Evolutionary conservation across 345 rosid species (phyloP), one percentile per base, ranked within the genome.

Genomic region (Capsella bursapastoris): DNA sequence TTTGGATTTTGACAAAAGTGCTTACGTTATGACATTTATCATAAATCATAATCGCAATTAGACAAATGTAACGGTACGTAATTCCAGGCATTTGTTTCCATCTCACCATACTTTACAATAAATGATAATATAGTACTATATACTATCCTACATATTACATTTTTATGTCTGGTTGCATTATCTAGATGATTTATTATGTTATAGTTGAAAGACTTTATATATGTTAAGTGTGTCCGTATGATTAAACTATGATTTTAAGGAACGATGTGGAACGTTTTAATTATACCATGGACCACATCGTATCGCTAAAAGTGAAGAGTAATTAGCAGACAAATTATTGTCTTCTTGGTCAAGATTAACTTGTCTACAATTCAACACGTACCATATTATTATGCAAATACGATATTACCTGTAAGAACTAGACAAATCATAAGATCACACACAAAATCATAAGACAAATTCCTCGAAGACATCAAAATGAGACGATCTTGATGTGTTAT

Each of bases 401-500:
- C 41, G 35, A 25, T 22, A 2, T n/a, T 15, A 65, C 51, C 71
- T 34, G 56, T 58, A 31, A 66, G 27, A 43, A 43, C n/a, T 43
- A 57, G 60, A 65, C 73, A 71, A 71, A 57, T 43, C 63, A 59
- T 49, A 77, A 57, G 61, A 49, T 7, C 13, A 31, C 56, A 25
- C 58, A 84, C 83, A 84, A 83, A 22, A 77, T 79, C 67, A 61
- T 78, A 78, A 70, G 88, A 89, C 89, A 89, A 85, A 35, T 77
- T 76, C 78, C 85, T 86, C 72, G 90, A 81, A 70, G 71, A 52
- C 62, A 72, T 80, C 41, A 78, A 56, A 34, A 57, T 22, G 72
- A 73, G 50, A 84, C 64, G 84, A 85, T 86, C 84, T 77, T 88
- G 87, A 79, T 48, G 65, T 43, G 64, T 62, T 50, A 43, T 68